Base-by-base conservation (phyloP, 805 yeast species). In the Brettanomyces bruxellensis region DNA sequence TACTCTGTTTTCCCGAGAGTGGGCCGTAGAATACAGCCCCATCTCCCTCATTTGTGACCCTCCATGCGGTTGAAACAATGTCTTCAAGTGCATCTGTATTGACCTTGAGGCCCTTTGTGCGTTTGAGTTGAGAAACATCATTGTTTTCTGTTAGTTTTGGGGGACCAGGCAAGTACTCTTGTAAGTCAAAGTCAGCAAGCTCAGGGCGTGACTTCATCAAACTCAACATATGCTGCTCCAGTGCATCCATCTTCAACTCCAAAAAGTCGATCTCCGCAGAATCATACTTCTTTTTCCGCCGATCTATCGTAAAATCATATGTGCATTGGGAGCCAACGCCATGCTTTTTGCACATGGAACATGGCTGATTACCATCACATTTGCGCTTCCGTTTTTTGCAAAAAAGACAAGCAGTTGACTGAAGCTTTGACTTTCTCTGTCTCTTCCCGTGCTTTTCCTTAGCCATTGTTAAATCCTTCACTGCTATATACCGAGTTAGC, bases 11-110 rank as follows among this genome's bases (percentile, higher is more conserved):
- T 3, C 66, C 67, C 1, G 67, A 62, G 2, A 64, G 55, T 3
- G 68, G 69, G 0, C 69, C 69, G 45, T 65, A 65, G 46, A 64
- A 65, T 22, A 58, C 66, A 3, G 66, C 62, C 14, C 51, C 46
- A 1, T 64, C 62, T 3, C 49, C 48, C 43, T 59, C 61, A 23
- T 51, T 52, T 12, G 63, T 46, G 4, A 64, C 68, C 37, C 59
- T 53, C 68, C 68, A 65, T 5, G 64, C 61, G 3, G 67, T 64
- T 0, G 63, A 59, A 9, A 54, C 54, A 3, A 65, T 50, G 41
- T 65, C 68, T 40, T 65, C 66, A 13, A 65, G 43, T 2, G 68
- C 69, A 25, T 51, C 50, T 2, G 58, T 55, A 48, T 61, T 50
- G 2, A 64, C 58, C 34, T 49, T 38, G 7, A 43, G 35, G 5